These are phyloP conservation scores for Rhinocladiella mackenziei DNA, from an alignment of 2,329 filamentous ascomycete genomes.

Conservation along the genomic window DNA sequence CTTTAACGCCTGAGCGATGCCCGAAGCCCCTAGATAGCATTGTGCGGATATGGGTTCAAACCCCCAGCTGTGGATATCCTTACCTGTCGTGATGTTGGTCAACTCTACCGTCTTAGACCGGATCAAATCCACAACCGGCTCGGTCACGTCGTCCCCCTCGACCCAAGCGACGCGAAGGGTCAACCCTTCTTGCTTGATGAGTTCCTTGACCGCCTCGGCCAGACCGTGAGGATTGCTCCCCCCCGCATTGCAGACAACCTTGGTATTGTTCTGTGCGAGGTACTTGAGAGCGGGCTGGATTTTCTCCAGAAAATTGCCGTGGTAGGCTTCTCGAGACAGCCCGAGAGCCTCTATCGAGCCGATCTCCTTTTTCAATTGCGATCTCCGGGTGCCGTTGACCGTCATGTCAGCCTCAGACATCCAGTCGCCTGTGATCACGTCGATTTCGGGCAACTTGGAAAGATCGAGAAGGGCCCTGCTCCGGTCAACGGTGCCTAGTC, in stretches of 20 bases:
- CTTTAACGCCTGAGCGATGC: constrained; percentile 35
- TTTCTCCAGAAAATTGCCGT: constrained; percentile 5
- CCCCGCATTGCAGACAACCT: constrained; percentile 55
- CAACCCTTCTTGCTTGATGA: constrained; percentile 30
- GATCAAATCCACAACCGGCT: constrained; percentile 34
- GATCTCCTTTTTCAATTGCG: too few species aligned
- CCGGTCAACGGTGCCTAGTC: constrained; percentile 30
- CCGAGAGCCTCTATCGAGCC: too few species aligned
- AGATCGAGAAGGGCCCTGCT: constrained; percentile 19
- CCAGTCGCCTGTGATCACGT: constrained; percentile 34
- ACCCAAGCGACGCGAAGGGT: constrained; percentile 44
- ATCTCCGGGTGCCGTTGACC: too few species aligned
- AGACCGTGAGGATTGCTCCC: constrained; percentile 51
- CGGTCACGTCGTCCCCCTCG: constrained; percentile 39
- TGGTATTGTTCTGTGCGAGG: constrained; percentile 39
- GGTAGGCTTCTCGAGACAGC: too few species aligned
- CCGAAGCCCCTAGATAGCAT: constrained; percentile 32
- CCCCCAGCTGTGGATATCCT: constrained; percentile 23
- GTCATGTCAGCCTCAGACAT: constrained; percentile 33
- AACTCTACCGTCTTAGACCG: constrained; percentile 31
- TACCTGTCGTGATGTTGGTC: not conserved
- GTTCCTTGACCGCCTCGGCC: constrained; percentile 37
- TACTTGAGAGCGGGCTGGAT: constrained; percentile 2
- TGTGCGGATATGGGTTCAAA: constrained; percentile 27
- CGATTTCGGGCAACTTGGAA: constrained; percentile 24